Evolutionary conservation across 2,329 filamentous ascomycete species (phyloP).

Genomic region (Akanthomyces lecanii): DNA sequence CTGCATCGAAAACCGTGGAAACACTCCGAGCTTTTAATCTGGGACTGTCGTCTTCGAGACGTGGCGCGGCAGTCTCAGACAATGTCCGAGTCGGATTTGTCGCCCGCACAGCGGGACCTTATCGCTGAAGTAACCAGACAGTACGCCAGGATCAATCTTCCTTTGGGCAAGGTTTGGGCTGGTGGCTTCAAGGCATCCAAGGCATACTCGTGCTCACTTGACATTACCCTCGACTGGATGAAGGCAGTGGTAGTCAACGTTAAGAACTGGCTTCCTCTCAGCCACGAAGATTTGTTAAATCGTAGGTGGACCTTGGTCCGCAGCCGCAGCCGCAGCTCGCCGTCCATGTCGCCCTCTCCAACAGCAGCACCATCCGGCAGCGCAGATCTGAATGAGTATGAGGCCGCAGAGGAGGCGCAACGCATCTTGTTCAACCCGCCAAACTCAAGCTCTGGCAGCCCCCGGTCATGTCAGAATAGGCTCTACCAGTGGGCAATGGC

Average conservation of each 20-base stretch:
- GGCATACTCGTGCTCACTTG: conserved; percentile 32
- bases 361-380: neutral
- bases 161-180: conserved; percentile 43
- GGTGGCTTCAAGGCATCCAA: conserved; percentile 31
- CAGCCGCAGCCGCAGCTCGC: neutral
- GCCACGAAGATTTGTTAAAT: conserved; percentile 23
- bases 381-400: conserved; percentile 13
- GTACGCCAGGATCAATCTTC: conserved; percentile 26
- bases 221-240: conserved; percentile 40
- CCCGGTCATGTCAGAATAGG: conserved; percentile 32
- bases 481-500: conserved; percentile 38
- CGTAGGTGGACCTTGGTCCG: conserved; percentile 38
- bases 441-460: conserved; percentile 3
- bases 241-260: conserved; percentile 29
- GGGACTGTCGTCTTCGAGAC: conserved; percentile 40
- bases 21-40: conserved; percentile 49
- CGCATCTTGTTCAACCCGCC: conserved; percentile 48
- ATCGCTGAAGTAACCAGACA: conserved; percentile 27
- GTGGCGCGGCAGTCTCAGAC: conserved; percentile 22
- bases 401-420: conserved; percentile 19
- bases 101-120: conserved; percentile 42
- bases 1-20: conserved; percentile 30
- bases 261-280: conserved; percentile 34
- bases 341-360: neutral
- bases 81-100: conserved; percentile 34